A percentile compares a stretch with the other conserved stretches of the same genome.
These are phyloP conservation scores for Serendipita sp. DNA, from an alignment of 768 basidiomycete species.

Conservation along the genomic window DNA sequence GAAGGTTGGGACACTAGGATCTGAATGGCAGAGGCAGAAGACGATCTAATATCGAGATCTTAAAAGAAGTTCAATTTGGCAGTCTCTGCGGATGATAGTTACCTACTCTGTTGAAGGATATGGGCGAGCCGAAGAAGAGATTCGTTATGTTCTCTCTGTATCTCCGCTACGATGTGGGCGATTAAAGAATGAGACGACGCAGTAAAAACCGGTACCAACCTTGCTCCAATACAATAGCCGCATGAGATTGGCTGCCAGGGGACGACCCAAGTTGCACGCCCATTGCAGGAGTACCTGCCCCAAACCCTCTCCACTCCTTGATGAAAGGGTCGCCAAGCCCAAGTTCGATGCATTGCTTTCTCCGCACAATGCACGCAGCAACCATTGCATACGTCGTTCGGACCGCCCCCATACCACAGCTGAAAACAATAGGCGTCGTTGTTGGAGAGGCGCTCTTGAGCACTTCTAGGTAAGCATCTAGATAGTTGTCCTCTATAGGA, in stretches of 20 bases:
- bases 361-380: slow-evolving; percentile 72
- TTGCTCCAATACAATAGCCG: slow-evolving; percentile 18
- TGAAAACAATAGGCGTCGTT: slow-evolving; percentile 73
- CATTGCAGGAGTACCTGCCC: slow-evolving; percentile 22
- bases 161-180: slow-evolving; percentile 43
- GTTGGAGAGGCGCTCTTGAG: slow-evolving; percentile 67
- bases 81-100: not conserved
- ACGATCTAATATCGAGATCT: slow-evolving; percentile 44
- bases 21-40: slow-evolving; percentile 66
- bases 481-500: slow-evolving; percentile 91
- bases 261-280: slow-evolving; percentile 12
- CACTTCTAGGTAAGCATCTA: slow-evolving; percentile 79
- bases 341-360: slow-evolving; percentile 48
- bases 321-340: slow-evolving; percentile 71
- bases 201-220: slow-evolving; percentile 21
- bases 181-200: slow-evolving; percentile 16
- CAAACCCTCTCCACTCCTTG: slow-evolving; percentile 16
- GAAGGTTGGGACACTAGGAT: slow-evolving; percentile 65
- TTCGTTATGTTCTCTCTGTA: slow-evolving; percentile 62
- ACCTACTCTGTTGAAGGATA: slow-evolving; percentile 60
- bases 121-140: slow-evolving; percentile 65
- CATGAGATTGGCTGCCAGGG: not conserved
- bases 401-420: slow-evolving; percentile 93
- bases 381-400: slow-evolving; percentile 95
- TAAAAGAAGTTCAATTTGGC: slow-evolving; percentile 1